Conservation (phyloP, 2,329 filamentous ascomycete species). For the Diaporthe destruens region DNA sequence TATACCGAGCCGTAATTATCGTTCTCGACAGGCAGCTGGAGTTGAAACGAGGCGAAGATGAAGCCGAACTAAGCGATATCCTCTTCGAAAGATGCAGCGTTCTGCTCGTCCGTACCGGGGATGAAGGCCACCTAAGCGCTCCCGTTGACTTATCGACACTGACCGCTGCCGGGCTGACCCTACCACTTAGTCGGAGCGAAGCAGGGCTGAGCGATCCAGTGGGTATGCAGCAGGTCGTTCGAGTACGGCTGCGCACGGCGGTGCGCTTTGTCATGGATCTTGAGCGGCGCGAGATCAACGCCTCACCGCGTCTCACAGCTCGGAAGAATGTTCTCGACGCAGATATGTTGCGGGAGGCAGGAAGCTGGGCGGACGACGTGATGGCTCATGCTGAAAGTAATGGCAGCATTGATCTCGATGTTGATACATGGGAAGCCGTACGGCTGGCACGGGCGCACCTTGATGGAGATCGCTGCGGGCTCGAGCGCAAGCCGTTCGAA, state of each 20-base stretch:
- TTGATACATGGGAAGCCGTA: not conserved
- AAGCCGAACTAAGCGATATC: not conserved
- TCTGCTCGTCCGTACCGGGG: slow-evolving; percentile 20
- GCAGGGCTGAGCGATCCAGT: not conserved
- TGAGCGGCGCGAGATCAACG: slow-evolving; percentile 18
- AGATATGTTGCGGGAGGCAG: slow-evolving; percentile 11
- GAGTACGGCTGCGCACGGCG: slow-evolving; percentile 17
- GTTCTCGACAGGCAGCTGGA: slow-evolving; percentile 8
- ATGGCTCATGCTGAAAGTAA: slow-evolving; percentile 14
- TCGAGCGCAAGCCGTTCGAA: not conserved
- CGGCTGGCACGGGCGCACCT: slow-evolving; percentile 8
- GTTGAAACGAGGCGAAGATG: slow-evolving; percentile 2
- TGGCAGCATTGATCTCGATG: not conserved
- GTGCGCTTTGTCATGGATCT: slow-evolving; percentile 24
- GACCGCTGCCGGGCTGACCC: slow-evolving; percentile 17
- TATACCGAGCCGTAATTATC: slow-evolving; percentile 20
- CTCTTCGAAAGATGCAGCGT: slow-evolving; percentile 21
- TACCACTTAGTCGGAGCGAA: slow-evolving; percentile 19
- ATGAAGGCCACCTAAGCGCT: slow-evolving; percentile 15
- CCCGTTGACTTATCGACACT: slow-evolving; percentile 22
- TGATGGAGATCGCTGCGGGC: slow-evolving; percentile 16
- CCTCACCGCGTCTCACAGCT: slow-evolving; percentile 25
- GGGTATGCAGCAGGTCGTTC: not conserved
- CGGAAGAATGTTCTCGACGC: slow-evolving; percentile 23
- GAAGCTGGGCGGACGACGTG: not conserved